Conservation (phyloP, 169 alveolate species). For the Cryptosporidium meleagridis region DNA sequence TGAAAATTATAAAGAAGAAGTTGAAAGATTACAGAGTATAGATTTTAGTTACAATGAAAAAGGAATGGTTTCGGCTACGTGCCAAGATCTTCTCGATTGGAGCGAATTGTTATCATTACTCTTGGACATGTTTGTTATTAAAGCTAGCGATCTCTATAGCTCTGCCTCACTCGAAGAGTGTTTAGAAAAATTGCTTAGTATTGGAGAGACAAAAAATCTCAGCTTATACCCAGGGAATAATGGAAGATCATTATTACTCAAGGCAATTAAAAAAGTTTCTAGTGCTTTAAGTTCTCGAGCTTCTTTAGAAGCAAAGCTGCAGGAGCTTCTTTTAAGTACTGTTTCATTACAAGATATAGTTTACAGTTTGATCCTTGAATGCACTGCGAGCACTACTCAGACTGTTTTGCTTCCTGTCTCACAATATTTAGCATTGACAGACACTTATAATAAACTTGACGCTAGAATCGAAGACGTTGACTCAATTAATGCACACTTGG, state of each 20-base stretch:
- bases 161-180: neutral
- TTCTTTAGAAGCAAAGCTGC: neutral
- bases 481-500: neutral
- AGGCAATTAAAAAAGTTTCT: neutral
- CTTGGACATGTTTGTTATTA: neutral
- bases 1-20: neutral
- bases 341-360: neutral
- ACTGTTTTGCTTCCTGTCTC: neutral
- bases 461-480: neutral
- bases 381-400: neutral
- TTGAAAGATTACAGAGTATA: neutral
- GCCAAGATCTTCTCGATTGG: neutral
- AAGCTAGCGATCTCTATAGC: neutral
- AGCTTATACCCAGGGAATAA: neutral
- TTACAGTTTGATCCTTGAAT: no score
- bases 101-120: neutral
- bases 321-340: neutral
- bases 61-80: neutral
- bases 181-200: neutral
- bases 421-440: neutral
- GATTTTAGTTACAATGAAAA: neutral
- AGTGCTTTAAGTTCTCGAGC: neutral
- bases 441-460: no score
- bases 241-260: neutral
- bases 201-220: neutral